Conservation (phyloP, 495 filamentous ascomycete genomes). For the Penicillium macrosclerotiorum region DNA sequence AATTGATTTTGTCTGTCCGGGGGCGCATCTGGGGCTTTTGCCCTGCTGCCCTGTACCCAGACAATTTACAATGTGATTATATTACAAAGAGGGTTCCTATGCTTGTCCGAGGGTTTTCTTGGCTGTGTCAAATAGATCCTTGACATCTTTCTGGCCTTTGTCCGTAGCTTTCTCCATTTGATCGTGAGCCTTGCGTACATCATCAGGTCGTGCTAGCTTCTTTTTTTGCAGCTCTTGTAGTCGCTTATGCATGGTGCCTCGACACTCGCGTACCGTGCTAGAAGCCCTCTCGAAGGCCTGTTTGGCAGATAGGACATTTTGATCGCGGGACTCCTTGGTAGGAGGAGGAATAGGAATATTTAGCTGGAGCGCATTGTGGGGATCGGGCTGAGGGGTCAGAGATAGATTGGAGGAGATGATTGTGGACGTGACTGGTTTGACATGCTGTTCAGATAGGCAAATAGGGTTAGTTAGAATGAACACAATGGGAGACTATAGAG, state of each 20-base stretch:
- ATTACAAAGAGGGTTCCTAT: constrained; percentile 15
- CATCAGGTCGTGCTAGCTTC: constrained; percentile 60
- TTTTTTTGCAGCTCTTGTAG: constrained; percentile 58
- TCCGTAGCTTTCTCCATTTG: constrained; percentile 76
- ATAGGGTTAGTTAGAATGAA: not conserved
- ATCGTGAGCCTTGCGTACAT: constrained; percentile 62
- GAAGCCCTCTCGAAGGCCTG: constrained; percentile 61
- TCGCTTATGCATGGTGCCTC: constrained; percentile 60
- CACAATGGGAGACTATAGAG: not conserved
- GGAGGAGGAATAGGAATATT: constrained; percentile 67
- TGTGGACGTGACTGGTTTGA: constrained; percentile 71
- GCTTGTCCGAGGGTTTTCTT: constrained; percentile 56
- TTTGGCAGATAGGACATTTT: constrained; percentile 52
- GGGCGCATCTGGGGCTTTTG: constrained; percentile 3
- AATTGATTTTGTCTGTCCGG: constrained; percentile 1
- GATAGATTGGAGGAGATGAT: constrained; percentile 66
- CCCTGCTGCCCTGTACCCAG: constrained; percentile 15
- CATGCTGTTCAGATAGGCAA: constrained; percentile 41
- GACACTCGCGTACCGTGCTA: constrained; percentile 51
- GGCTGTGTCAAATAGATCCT: constrained; percentile 63
- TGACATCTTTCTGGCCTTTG: constrained; percentile 63
- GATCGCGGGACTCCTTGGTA: constrained; percentile 59
- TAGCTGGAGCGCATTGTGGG: constrained; percentile 68
- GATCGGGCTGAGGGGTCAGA: constrained; percentile 69
- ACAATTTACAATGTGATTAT: constrained; percentile 23